phyloP scores from a whole-genome alignment of 2,329 filamentous ascomycete species.

The Talaromyces piceae region DNA sequence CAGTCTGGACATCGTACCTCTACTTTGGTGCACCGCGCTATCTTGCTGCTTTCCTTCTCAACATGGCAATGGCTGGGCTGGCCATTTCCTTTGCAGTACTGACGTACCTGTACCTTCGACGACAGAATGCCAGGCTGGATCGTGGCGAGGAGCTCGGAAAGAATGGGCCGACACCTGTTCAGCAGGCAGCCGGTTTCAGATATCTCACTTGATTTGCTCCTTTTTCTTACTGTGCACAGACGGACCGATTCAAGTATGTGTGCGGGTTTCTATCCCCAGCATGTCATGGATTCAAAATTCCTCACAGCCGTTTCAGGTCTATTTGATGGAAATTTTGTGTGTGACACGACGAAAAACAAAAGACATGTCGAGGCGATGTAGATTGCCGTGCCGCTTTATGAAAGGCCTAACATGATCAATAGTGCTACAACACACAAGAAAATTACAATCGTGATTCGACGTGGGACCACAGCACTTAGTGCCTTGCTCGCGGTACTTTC shows the following conservation, averaged over 20 bases:
- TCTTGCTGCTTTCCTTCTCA: conserved; percentile 18
- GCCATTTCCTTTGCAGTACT: conserved; percentile 16
- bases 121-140: conserved; percentile 18
- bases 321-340: no score
- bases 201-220: conserved; percentile 11
- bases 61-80: conserved; percentile 15
- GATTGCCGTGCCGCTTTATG: no score
- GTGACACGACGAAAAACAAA: no score
- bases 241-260: not conserved
- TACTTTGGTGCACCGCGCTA: conserved; percentile 19
- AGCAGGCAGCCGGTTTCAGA: conserved; percentile 16
- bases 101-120: conserved; percentile 16
- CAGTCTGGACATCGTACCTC: conserved; percentile 19
- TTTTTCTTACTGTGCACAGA: not conserved
- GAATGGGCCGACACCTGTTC: conserved; percentile 17
- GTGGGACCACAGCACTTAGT: not conserved
- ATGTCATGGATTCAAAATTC: no score
- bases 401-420: not conserved
- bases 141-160: conserved; percentile 15
- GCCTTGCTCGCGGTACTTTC: not conserved
- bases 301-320: no score
- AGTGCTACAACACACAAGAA: not conserved
- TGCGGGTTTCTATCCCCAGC: no score
- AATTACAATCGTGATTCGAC: not conserved
- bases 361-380: no score